A percentile compares a stretch with the other conserved stretches of the same genome.
These are phyloP conservation scores for Collariella sp. DNA, from an alignment of 495 filamentous ascomycete genomes.

Conservation along the genomic window DNA sequence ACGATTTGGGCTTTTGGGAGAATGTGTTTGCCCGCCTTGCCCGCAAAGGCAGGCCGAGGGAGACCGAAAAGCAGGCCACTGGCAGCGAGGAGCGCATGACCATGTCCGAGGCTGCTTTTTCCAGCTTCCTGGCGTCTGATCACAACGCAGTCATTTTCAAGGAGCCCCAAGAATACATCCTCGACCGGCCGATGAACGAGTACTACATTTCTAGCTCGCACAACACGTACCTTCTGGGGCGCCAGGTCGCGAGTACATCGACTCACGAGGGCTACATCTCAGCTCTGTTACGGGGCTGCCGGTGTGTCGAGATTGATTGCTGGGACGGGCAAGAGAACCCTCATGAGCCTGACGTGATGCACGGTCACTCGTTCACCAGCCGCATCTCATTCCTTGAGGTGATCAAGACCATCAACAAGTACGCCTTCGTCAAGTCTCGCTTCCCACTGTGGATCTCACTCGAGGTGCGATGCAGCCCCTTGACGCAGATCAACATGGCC, in stretches of 20 bases:
- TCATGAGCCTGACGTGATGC: constrained; percentile 66
- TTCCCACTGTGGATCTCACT: constrained; percentile 91
- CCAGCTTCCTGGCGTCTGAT: constrained; percentile 65
- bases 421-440: constrained; percentile 72
- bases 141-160: constrained; percentile 56
- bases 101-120: constrained; percentile 69
- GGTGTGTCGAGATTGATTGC: constrained; percentile 94
- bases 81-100: constrained; percentile 37
- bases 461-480: constrained; percentile 81
- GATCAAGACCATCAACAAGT: constrained; percentile 84
- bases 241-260: constrained; percentile 80
- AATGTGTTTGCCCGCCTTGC: constrained; percentile 65
- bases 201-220: constrained; percentile 98
- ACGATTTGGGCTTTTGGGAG: constrained; percentile 57
- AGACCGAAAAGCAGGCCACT: constrained; percentile 30
- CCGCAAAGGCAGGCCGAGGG: constrained; percentile 52
- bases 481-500: constrained; percentile 83
- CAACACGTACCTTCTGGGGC: constrained; percentile 91
- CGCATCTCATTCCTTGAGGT: constrained; percentile 81
- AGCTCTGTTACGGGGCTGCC: constrained; percentile 79
- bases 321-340: constrained; percentile 83
- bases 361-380: constrained; percentile 82
- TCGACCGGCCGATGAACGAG: constrained; percentile 85
- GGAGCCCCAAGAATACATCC: constrained; percentile 45
- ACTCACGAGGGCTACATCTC: constrained; percentile 91